These are phyloP conservation scores for Haberlea rhodopensis DNA, from an alignment of 257 asterid genomes.

Conservation along the genomic window DNA sequence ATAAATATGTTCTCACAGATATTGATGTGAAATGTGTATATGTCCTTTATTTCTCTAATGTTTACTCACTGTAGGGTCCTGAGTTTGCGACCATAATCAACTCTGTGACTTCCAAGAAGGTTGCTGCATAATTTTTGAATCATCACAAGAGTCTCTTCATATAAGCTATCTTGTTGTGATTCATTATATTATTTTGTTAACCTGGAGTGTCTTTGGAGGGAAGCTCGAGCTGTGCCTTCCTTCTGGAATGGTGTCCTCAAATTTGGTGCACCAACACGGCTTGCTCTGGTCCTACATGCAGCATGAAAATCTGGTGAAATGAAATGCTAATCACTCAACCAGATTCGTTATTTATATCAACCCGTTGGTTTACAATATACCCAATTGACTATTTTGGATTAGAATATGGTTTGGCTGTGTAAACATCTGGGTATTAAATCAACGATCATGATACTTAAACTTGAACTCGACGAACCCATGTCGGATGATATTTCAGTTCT, in stretches of 20 bases:
- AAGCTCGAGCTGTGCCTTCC: constrained; percentile 79
- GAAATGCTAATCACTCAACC: not conserved
- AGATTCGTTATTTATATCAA: not conserved
- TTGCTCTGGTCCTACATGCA: not conserved
- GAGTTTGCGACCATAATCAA: constrained; percentile 88
- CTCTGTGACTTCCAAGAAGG: constrained; percentile 92
- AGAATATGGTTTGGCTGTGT: not conserved
- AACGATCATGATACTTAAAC: not conserved
- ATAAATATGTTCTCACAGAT: not conserved
- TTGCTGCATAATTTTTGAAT: constrained; percentile 56
- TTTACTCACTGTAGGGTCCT: constrained; percentile 58
- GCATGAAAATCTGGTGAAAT: not conserved
- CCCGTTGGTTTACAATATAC: not conserved
- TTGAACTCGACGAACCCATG: no score
- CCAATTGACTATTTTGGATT: not conserved
- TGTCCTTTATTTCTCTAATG: constrained; percentile 3
- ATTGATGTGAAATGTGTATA: not conserved
- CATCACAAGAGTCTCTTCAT: constrained; percentile 16
- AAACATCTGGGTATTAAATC: not conserved
- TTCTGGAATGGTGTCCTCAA: constrained; percentile 35
- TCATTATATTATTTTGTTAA: constrained; percentile 5
- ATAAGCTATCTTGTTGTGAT: constrained; percentile 12
- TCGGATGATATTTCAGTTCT: not conserved
- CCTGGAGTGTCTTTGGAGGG: constrained; percentile 72
- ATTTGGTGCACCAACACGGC: not conserved